Base-by-base conservation (phyloP, 306 rosid species). In the Abrus precatorius region DNA sequence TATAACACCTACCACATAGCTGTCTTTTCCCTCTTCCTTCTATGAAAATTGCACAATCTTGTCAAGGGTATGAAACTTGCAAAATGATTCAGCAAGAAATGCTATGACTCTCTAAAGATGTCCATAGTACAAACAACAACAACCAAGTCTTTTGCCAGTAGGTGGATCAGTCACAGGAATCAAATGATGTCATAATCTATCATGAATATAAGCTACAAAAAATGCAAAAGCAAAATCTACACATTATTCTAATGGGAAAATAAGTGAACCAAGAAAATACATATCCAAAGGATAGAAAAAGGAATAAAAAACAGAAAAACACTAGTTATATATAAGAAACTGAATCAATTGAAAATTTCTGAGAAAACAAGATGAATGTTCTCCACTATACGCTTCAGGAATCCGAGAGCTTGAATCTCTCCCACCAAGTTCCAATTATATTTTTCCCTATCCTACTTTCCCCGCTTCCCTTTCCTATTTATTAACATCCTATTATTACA, bases 21-120 rank as follows among this genome's bases (percentile, higher is more conserved):
- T 20, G 20, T 38, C 78, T 12, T 54, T 13, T 45, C 28, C 32
- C 74, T 14, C 49, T 73, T 65, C 66, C 33, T 65, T 65, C 53
- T 76, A 12, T 13, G 3, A 14, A 66, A 66, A 36, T 64, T 49
- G 52, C 30, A 3, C 20, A 20, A 20, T 1, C 11, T 44, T 44
- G 20, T 44, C 10, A 3, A 44, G 11, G 49, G 49, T 11, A 44
- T 44, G 6, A 44, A 44, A 44, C 7, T 44, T 44, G 11, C n/a
- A 48, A 13, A 38, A 76, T 9, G 49, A 34, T 3, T 20, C 63
- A 50, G 33, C 14, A 49, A 10, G 2, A 38, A 52, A 62, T 52
- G 52, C 74, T 50, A 0, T 54, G 5, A 38, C 77, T 49, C 13
- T 34, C 65, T 36, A 72, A 72, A 9, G 4, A 52, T 14, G 36